Base-by-base conservation (phyloP, 805 yeast species). In the Cyberlindnera euphorbiiphila region DNA sequence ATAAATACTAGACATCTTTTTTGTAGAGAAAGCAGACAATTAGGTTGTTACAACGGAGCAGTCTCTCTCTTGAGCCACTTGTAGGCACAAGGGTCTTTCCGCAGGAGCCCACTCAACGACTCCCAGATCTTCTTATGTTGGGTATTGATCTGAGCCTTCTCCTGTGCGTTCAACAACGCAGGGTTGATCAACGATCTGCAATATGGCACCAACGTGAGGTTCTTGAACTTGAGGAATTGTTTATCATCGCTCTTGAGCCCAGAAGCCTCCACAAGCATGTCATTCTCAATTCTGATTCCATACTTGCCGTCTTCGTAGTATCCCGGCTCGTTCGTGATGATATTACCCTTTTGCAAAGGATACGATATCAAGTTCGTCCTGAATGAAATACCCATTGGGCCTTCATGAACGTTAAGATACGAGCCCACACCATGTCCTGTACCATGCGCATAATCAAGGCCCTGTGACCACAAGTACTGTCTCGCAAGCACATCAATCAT, bases 371-470 rank as follows among this genome's bases (percentile, higher is more conserved):
- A 62, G 12, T 71, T 64, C 18, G 66, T 61, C 51, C 70, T 68
- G 55, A 59, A 66, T 41, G 83, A 85, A 42, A 93, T 78, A 12
- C 89, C 95, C 38, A 91, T 72, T 1, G 98, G 98, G 0, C 94
- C 93, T 55, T 94, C 96, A 59, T 93, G 98, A 13, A 93, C 98
- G 58, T 83, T 82, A 31, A 94, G 76, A 57, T 72, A 91, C 15
- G 89, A 72, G 2, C 96, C 98, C n/a, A 93, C 84, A 5, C 98
- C 98, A 61, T 93, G 98, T 2, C 98, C 96, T 0, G 98, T 87
- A 9, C 98, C 98, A 61, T 93, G 98, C 46, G 81, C 76, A 58
- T 85, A 93, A 57, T 85, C 93, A 33, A 86, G 66, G 0, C 98
- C 98, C 36, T 77, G 69, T 26, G 76, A 67, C 88, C 94, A 85